These are phyloP conservation scores for Epithemia pelagica DNA, from an alignment of 108 stramenopile genomes.

Conservation along the genomic window DNA sequence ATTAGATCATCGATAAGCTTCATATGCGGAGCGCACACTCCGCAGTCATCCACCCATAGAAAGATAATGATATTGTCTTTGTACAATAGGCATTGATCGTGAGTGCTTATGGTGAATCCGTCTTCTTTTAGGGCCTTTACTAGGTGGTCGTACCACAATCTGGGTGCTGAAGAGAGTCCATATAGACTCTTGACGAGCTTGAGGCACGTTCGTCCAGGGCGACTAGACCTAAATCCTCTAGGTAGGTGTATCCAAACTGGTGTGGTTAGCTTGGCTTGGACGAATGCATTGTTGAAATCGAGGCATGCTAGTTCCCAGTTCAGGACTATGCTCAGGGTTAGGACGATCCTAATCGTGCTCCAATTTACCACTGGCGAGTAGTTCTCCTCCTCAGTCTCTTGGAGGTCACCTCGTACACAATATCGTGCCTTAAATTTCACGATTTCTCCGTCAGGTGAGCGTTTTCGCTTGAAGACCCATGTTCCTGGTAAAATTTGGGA, in stretches of 20 bases:
- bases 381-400: conserved; percentile 28
- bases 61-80: conserved; percentile 12
- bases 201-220: background rate
- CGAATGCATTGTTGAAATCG: conserved; percentile 23
- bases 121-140: conserved; percentile 1
- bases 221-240: too few relatives aligned
- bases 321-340: conserved; percentile 13
- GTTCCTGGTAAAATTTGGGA: conserved; percentile 24
- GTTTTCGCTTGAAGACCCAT: too few relatives aligned
- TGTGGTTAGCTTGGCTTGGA: conserved; percentile 16
- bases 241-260: conserved; percentile 15
- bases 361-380: conserved; percentile 44
- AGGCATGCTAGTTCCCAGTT: background rate
- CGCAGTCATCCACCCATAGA: too few relatives aligned
- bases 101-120: conserved; percentile 14
- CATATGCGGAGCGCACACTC: background rate
- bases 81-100: conserved; percentile 42
- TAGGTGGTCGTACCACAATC: too few relatives aligned
- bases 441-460: conserved; percentile 30
- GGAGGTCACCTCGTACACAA: too few relatives aligned
- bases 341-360: conserved; percentile 22
- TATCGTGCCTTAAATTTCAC: conserved; percentile 43
- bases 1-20: conserved; percentile 6
- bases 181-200: conserved; percentile 7
- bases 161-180: too few relatives aligned